Evolutionary conservation across 1,284 basidiomycete genomes (phyloP).

Genomic region (Fomes fomentarius): DNA sequence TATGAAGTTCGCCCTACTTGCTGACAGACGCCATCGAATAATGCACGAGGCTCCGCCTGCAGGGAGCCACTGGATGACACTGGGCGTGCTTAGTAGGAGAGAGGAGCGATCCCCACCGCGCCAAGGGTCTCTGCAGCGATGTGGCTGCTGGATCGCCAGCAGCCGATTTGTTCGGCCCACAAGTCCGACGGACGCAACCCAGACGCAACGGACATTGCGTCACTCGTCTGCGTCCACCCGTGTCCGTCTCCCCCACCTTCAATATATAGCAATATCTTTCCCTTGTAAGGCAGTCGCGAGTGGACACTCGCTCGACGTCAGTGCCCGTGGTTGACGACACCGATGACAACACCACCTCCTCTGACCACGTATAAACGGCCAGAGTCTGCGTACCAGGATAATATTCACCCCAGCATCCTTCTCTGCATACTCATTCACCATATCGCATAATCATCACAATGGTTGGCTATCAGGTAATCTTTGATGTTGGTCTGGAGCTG

Average conservation of each 20-base stretch:
- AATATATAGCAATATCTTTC: background rate
- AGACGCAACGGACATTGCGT: background rate
- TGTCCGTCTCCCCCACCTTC: background rate
- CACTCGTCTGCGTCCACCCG: background rate
- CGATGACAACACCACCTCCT: conserved; percentile 7
- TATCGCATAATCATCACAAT: background rate
- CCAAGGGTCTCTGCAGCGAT: no score
- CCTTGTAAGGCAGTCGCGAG: conserved; percentile 3
- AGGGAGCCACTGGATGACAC: no score
- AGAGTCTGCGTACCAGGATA: background rate
- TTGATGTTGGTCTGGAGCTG: no score
- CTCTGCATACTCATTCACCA: background rate
- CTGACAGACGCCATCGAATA: no score
- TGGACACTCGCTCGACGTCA: conserved; percentile 1
- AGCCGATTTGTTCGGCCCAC: no score
- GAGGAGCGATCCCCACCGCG: background rate
- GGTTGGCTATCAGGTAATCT: conserved; percentile 23
- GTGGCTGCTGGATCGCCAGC: no score
- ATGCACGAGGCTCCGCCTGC: no score
- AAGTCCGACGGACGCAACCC: no score
- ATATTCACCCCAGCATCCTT: background rate
- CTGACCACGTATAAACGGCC: conserved; percentile 3
- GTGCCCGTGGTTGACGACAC: conserved; percentile 8
- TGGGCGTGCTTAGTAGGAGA: no score
- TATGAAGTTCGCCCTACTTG: no score